Percentiles rank a stretch among this genome's conserved stretches.
phyloP scores from a whole-genome alignment of 257 asterid species.

The Solanum etuberosum region DNA sequence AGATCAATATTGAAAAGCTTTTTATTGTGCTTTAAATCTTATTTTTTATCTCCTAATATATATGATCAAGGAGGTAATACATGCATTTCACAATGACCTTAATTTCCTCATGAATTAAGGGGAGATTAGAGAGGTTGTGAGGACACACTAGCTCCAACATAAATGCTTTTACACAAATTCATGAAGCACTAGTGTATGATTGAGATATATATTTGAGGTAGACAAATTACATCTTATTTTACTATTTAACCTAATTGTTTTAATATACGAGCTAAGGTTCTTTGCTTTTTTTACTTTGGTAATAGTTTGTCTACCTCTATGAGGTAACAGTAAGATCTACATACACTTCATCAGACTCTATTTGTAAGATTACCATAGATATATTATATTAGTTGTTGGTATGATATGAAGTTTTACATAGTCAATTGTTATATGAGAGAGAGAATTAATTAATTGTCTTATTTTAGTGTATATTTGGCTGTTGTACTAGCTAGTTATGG shows the following conservation, averaged over 20 bases:
- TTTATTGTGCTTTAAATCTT: not conserved
- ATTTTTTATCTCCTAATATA: not conserved
- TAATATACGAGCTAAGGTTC: not conserved
- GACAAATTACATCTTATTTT: not conserved
- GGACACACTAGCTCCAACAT: not conserved
- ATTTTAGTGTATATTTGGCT: not conserved
- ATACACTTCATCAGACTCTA: not conserved
- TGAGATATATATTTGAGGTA: not conserved
- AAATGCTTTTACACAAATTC: not conserved
- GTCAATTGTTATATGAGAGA: not conserved
- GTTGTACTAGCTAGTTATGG: not conserved
- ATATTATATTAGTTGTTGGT: not conserved
- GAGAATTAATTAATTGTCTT: not conserved
- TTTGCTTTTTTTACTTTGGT: not conserved
- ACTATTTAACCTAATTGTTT: not conserved
- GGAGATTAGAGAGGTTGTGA: not conserved
- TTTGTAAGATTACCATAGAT: rapidly evolving
- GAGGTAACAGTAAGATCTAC: rapidly evolving
- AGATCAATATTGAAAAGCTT: not conserved
- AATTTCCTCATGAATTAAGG: not conserved
- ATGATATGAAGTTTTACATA: not conserved
- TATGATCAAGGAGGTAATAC: not conserved
- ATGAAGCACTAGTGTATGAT: not conserved
- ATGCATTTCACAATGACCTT: not conserved
- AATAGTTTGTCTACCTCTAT: rapidly evolving